Base-by-base conservation (phyloP, 1,284 basidiomycete genomes). In the Sanghuangporus baumii region DNA sequence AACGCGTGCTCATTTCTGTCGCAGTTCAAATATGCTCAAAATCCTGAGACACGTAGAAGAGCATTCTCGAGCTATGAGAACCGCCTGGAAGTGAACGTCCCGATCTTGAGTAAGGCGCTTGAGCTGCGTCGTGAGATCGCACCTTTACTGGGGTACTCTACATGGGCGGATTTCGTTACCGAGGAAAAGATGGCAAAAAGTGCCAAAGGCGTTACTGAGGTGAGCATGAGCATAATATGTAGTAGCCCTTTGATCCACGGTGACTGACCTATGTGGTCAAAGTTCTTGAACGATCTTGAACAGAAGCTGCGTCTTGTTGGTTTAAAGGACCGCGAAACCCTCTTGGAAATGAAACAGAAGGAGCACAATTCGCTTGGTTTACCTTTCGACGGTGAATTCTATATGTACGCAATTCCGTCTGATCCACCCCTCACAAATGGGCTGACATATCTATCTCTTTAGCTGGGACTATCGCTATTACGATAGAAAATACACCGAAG, bases 171-270 rank as follows among this genome's bases (percentile, higher is more conserved):
- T 71, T 93, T 86, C 70, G 74, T 86, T 26, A 90, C 91, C 0
- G 91, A 94, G 71, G 81, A 84, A 60, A 93, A 93, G 76, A 93
- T 94, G 92, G 84, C 89, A 65, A 93, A 93, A 72, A 81, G 78
- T 40, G 85, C 83, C 1, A 75, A 82, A 54, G 79, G 79, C 55
- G 85, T 88, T 1, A 72, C 78, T 67, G 76, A 81, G 43, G 85
- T 84, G 71, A 58, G 41, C 41, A 38, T 3, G 51, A 6, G 7
- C 9, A 37, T 9, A 50, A n/a, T 61, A 14, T 63, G 16, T 6
- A 18, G 1, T 54, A 36, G 51, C 23, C 23, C 51, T 26, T 34
- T 50, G 55, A 36, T 31, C 37, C 47, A 37, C 66, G 41, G 16
- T 64, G 34, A 34, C 37, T 18, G 16, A 36, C 20, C 36, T 12